phyloP scores from a whole-genome alignment of 2,329 filamentous ascomycete genomes.

The Onygenales sp. region DNA sequence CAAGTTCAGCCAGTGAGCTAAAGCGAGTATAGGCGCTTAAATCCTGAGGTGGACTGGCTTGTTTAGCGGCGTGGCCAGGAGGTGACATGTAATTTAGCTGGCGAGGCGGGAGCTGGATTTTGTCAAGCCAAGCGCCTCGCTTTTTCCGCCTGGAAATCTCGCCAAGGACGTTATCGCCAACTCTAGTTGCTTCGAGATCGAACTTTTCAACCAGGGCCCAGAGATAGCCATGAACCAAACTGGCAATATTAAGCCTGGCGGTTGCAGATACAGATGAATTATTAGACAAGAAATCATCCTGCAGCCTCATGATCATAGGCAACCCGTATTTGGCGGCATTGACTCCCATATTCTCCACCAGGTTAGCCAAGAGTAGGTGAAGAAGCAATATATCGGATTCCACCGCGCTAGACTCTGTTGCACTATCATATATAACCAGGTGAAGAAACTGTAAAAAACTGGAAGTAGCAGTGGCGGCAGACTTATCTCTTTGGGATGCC shows the following conservation, averaged over 20 bases:
- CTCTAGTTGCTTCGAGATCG: conserved; percentile 58
- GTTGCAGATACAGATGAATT: conserved; percentile 35
- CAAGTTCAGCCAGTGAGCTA: conserved; percentile 60
- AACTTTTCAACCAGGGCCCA: conserved; percentile 71
- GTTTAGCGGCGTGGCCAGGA: conserved; percentile 24
- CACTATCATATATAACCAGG: conserved; percentile 80
- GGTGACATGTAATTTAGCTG: conserved; percentile 48
- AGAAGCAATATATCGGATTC: conserved; percentile 68
- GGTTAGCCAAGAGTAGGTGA: conserved; percentile 63
- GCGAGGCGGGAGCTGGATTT: conserved; percentile 60
- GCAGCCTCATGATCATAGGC: conserved; percentile 80
- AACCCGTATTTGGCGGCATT: conserved; percentile 71
- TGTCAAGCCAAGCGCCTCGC: conserved; percentile 70
- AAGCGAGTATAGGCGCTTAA: conserved; percentile 58
- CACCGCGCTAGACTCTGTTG: conserved; percentile 60
- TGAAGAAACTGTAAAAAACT: conserved; percentile 76
- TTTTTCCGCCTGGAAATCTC: conserved; percentile 67
- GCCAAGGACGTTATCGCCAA: conserved; percentile 62
- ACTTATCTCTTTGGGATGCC: conserved; percentile 53
- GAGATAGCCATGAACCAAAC: conserved; percentile 81
- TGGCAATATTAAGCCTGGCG: conserved; percentile 70
- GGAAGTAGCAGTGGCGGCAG: conserved; percentile 41
- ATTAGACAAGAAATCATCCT: conserved; percentile 59
- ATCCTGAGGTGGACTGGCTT: conserved; percentile 31
- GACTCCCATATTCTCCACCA: conserved; percentile 70